These are phyloP conservation scores for Colletotrichum sp. DNA, from an alignment of 2,329 filamentous ascomycete species.

Conservation along the genomic window DNA sequence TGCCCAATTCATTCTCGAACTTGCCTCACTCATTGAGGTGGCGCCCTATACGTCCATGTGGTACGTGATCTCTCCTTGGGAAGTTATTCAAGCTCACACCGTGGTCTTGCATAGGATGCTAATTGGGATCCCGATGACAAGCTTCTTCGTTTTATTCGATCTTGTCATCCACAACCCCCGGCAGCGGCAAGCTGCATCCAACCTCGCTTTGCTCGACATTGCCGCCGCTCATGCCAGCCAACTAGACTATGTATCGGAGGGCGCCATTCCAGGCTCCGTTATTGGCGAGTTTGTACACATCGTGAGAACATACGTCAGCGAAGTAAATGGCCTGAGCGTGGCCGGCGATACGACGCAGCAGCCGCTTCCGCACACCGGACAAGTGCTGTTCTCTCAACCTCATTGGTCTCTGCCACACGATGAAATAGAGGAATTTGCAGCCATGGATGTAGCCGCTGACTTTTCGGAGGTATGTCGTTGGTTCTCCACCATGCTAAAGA, in stretches of 20 bases:
- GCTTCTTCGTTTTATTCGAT: slow-evolving; percentile 45
- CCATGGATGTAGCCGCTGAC: not conserved
- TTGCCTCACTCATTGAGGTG: slow-evolving; percentile 30
- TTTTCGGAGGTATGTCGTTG: not conserved
- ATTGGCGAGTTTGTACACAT: slow-evolving; percentile 43
- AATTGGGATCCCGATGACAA: slow-evolving; percentile 36
- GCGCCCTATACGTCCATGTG: slow-evolving; percentile 31
- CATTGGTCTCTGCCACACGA: not conserved
- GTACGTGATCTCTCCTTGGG: slow-evolving; percentile 6
- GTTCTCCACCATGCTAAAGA: no score
- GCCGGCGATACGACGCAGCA: not conserved
- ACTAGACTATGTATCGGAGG: slow-evolving; percentile 40
- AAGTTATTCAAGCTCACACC: not conserved
- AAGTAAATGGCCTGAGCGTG: slow-evolving; percentile 5
- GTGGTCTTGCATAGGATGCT: slow-evolving; percentile 24
- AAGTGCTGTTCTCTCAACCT: not conserved
- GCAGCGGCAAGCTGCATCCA: slow-evolving; percentile 33
- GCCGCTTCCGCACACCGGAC: not conserved
- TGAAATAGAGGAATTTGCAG: not conserved
- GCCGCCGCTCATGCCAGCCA: slow-evolving; percentile 44
- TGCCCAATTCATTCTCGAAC: not conserved
- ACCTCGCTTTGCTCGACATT: slow-evolving; percentile 43
- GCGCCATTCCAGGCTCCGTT: slow-evolving; percentile 36
- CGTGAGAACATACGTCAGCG: slow-evolving; percentile 40
- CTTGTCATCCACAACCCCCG: slow-evolving; percentile 37